phyloP scores from a whole-genome alignment of 495 filamentous ascomycete genomes.

The Letharia columbiana region DNA sequence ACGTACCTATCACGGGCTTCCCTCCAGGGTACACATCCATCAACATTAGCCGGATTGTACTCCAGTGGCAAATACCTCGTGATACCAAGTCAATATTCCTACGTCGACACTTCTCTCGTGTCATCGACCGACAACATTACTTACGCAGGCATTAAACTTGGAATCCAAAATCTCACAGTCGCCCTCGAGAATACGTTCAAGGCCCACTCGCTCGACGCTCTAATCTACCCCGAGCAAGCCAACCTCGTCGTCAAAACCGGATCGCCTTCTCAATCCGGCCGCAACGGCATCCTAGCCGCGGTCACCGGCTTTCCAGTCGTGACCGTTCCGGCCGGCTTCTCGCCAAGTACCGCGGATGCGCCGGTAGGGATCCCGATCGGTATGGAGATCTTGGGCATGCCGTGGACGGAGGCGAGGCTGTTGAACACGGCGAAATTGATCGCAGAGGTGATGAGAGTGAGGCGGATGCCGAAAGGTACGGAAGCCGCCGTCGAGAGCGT shows the following conservation, averaged over 20 bases:
- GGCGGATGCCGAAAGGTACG: constrained; percentile 39
- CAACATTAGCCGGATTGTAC: constrained; percentile 40
- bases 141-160: constrained; percentile 36
- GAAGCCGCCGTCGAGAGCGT: constrained; percentile 30
- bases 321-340: constrained; percentile 48
- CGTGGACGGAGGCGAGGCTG: constrained; percentile 45
- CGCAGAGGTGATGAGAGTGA: constrained; percentile 36
- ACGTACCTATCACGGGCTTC: constrained; percentile 36
- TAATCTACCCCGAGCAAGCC: constrained; percentile 59
- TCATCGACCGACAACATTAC: constrained; percentile 38
- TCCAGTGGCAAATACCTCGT: constrained; percentile 41
- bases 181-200: constrained; percentile 42
- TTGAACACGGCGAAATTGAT: constrained; percentile 41
- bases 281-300: constrained; percentile 59
- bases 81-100: constrained; percentile 46
- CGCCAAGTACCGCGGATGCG: constrained; percentile 37
- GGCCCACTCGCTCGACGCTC: constrained; percentile 41
- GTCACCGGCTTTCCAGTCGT: constrained; percentile 56
- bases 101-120: constrained; percentile 40
- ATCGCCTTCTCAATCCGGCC: constrained; percentile 42
- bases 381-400: constrained; percentile 53
- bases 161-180: constrained; percentile 41
- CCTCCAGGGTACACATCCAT: constrained; percentile 27
- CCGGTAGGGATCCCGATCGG: constrained; percentile 52
- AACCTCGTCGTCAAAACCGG: constrained; percentile 54